phyloP scores from a whole-genome alignment of 2,329 filamentous ascomycete species.

The Pestalotiopsis sp. region DNA sequence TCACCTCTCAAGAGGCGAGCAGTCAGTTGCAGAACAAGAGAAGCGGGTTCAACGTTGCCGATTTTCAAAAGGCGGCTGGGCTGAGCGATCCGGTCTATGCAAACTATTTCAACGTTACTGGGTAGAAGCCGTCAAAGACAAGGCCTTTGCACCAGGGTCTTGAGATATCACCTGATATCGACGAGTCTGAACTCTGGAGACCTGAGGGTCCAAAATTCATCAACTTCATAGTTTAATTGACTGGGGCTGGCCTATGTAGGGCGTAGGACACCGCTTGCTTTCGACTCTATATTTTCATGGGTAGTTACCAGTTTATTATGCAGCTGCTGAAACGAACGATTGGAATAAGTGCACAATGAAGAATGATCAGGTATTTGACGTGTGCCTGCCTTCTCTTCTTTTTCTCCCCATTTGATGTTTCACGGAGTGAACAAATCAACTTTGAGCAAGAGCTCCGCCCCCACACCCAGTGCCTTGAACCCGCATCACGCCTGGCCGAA shows the following conservation, averaged over 20 bases:
- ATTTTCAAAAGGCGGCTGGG: constrained; percentile 30
- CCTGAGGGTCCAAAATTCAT: no score
- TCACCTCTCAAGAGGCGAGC: constrained; percentile 29
- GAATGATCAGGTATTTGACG: not conserved
- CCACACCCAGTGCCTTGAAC: not conserved
- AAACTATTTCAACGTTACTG: constrained; percentile 31
- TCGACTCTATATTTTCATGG: no score
- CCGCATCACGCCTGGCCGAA: not conserved
- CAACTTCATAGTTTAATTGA: no score
- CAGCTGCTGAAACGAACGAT: no score
- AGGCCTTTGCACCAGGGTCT: not conserved
- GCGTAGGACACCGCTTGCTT: no score
- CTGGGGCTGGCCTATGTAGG: no score
- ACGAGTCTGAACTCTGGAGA: no score
- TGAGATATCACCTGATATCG: not conserved
- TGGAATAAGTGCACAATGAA: no score
- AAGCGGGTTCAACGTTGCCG: constrained; percentile 30
- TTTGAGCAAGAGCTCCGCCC: not conserved
- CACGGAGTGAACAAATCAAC: not conserved
- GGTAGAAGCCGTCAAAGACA: no score
- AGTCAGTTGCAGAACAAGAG: constrained; percentile 31
- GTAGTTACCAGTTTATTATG: no score
- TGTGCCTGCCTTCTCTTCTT: not conserved
- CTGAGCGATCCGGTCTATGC: constrained; percentile 29
- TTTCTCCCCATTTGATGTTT: not conserved